Base-by-base conservation (phyloP, 768 basidiomycete genomes). In the Nidularia sp. region DNA sequence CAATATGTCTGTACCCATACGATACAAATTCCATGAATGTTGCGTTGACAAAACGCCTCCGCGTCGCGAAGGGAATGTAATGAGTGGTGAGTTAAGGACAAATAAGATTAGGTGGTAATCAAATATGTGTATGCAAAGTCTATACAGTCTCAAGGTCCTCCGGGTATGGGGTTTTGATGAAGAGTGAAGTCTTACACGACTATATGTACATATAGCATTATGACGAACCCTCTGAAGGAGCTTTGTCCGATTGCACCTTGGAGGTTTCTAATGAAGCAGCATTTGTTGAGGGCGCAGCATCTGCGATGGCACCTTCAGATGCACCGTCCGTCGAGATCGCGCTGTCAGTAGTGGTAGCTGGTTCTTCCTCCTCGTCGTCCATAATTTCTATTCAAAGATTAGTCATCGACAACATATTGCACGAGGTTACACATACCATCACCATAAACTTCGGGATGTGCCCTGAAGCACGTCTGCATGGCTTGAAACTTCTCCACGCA, bases 381-480 rank as follows among this genome's bases (percentile, higher is more conserved):
- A 84, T 83, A 13, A 86, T 83, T 73, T 88, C 85, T 86, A 49
- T 31, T 45, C 50, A 50, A 55, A 49, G 45, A 29, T 10, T 13
- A 12, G 22, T 8, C 36, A 39, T n/a, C 9, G 22, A 8, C 9
- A 10, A 9, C 22, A 45, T 10, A 25, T 8, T 8, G 13, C 13
- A 53, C 49, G 49, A 49, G 4, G 39, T 5, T 39, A 29, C 7
- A 68, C 90, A 55, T 70, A 94, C 94, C 94, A 57, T 93, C 90
- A 12, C 86, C 92, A 66, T 98, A 98, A n/a, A 93, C 78, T 25
- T 98, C 95, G 0, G 96, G 96, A 68, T 98, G 91, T 53, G 83
- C 86, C 60, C 94, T 83, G 79, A 99, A 98, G 78, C 97, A 99
- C 50, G 87, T 85, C 64, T 99, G 97, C 97, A 99, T 99, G 15